Percentiles rank a stretch among this genome's conserved stretches.
These are phyloP conservation scores for Monosporozyma servazzii DNA, from an alignment of 805 yeast species.

Conservation along the genomic window DNA sequence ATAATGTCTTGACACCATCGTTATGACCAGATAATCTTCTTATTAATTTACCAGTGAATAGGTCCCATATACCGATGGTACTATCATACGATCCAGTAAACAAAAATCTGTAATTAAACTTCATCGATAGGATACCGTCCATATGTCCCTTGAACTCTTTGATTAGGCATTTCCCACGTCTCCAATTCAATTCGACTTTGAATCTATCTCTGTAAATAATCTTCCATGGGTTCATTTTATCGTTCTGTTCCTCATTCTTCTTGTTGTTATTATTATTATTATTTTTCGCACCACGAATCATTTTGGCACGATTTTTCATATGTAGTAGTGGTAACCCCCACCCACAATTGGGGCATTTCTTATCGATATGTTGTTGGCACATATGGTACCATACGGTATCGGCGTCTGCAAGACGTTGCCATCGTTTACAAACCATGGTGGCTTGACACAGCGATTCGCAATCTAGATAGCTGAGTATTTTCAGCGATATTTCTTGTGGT, in stretches of 20 bases:
- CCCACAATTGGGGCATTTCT: conserved; percentile 96
- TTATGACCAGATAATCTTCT: conserved; percentile 82
- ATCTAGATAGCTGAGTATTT: conserved; percentile 80
- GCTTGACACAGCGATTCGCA: conserved; percentile 91
- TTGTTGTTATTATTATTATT: neutral
- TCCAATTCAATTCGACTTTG: conserved; percentile 90
- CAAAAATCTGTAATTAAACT: conserved; percentile 67
- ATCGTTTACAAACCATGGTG: conserved; percentile 79
- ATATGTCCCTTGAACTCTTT: conserved; percentile 70
- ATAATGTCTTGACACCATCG: conserved; percentile 76
- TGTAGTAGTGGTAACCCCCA: conserved; percentile 97
- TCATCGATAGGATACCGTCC: conserved; percentile 83
- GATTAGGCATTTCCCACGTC: conserved; percentile 63
- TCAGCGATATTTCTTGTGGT: conserved; percentile 78
- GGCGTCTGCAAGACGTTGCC: conserved; percentile 90
- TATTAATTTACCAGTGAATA: conserved; percentile 65
- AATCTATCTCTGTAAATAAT: conserved; percentile 86
- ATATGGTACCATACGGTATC: conserved; percentile 96
- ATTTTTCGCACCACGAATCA: conserved; percentile 7
- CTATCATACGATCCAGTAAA: conserved; percentile 92
- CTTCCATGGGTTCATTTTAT: conserved; percentile 89
- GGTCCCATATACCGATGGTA: conserved; percentile 88
- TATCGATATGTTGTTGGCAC: conserved; percentile 97
- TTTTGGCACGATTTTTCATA: conserved; percentile 56
- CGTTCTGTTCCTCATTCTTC: too few relatives aligned